Evolutionary conservation across 2,329 filamentous ascomycete genomes (phyloP).

Genomic region (Bipolaris gigantea): DNA sequence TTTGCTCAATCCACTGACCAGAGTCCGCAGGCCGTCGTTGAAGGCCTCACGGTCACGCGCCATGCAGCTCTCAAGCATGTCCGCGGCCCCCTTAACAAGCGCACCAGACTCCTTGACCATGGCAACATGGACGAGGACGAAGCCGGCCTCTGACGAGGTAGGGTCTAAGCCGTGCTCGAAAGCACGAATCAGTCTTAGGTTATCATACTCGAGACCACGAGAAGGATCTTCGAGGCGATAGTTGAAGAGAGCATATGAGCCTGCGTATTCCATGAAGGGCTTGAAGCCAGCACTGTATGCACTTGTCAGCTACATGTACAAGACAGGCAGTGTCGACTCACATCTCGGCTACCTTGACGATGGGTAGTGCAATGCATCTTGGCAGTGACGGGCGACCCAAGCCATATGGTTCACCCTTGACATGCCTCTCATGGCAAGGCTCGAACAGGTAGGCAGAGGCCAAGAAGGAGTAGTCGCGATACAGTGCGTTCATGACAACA

Average conservation of each 20-base stretch:
- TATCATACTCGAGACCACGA: slow-evolving; percentile 58
- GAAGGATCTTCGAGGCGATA: slow-evolving; percentile 61
- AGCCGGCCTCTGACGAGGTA: slow-evolving; percentile 86
- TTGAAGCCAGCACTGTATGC: slow-evolving; percentile 68
- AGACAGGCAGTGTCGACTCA: slow-evolving; percentile 55
- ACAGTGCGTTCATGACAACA: slow-evolving; percentile 79
- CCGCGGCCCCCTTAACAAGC: slow-evolving; percentile 72
- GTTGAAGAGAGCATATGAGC: slow-evolving; percentile 65
- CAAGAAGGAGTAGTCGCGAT: slow-evolving; percentile 89
- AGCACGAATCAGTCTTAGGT: slow-evolving; percentile 81
- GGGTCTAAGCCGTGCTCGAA: slow-evolving; percentile 90
- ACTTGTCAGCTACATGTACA: not conserved
- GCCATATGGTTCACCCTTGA: slow-evolving; percentile 71
- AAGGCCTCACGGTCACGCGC: slow-evolving; percentile 56
- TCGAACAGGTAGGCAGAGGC: slow-evolving; percentile 88
- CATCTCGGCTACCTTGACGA: slow-evolving; percentile 82
- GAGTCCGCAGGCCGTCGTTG: slow-evolving; percentile 54
- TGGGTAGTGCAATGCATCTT: slow-evolving; percentile 73
- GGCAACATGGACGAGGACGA: slow-evolving; percentile 93
- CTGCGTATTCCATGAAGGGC: slow-evolving; percentile 86
- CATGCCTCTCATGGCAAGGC: slow-evolving; percentile 79
- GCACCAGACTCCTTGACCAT: slow-evolving; percentile 88
- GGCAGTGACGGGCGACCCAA: slow-evolving; percentile 75
- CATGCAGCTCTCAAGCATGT: slow-evolving; percentile 61
- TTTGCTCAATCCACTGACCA: slow-evolving; percentile 65